A percentile compares a stretch with the other conserved stretches of the same genome.
phyloP scores from a whole-genome alignment of 352 stramenopile species.

The Pythium scleroteichum region DNA sequence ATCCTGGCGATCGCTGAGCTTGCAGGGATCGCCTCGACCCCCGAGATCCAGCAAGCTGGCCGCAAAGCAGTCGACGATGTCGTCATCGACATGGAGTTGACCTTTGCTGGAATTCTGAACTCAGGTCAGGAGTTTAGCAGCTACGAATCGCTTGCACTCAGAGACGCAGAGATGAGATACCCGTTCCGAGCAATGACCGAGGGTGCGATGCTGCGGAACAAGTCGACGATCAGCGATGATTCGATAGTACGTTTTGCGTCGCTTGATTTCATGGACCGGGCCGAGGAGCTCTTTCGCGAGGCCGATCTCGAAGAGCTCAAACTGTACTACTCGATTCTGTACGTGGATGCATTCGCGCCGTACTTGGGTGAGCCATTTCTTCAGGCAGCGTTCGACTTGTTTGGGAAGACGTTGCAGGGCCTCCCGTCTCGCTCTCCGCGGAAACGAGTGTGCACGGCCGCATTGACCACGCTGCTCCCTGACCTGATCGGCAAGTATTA shows the following conservation, averaged over 20 bases:
- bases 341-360: slow-evolving; percentile 33
- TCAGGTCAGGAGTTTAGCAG: not conserved
- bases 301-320: slow-evolving; percentile 40
- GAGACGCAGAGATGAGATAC: not conserved
- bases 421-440: slow-evolving; percentile 53
- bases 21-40: slow-evolving; percentile 20
- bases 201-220: not conserved
- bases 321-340: slow-evolving; percentile 46
- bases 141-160: too few species aligned
- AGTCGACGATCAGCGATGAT: not conserved
- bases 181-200: not conserved
- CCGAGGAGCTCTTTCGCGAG: slow-evolving; percentile 33
- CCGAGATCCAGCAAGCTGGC: slow-evolving; percentile 34
- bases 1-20: slow-evolving; percentile 40
- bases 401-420: slow-evolving; percentile 63
- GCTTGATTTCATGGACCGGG: slow-evolving; percentile 46
- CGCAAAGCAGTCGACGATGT: slow-evolving; percentile 19
- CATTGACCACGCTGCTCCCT: slow-evolving; percentile 36
- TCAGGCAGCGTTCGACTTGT: slow-evolving; percentile 88
- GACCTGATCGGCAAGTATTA: slow-evolving; percentile 76
- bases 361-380: slow-evolving; percentile 67
- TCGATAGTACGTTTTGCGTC: slow-evolving; percentile 40
- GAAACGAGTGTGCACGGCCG: slow-evolving; percentile 60
- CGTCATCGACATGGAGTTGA: not conserved
- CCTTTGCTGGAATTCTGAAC: not conserved